Conservation (phyloP, 768 basidiomycete genomes). For the Wakefieldia striispora region DNA sequence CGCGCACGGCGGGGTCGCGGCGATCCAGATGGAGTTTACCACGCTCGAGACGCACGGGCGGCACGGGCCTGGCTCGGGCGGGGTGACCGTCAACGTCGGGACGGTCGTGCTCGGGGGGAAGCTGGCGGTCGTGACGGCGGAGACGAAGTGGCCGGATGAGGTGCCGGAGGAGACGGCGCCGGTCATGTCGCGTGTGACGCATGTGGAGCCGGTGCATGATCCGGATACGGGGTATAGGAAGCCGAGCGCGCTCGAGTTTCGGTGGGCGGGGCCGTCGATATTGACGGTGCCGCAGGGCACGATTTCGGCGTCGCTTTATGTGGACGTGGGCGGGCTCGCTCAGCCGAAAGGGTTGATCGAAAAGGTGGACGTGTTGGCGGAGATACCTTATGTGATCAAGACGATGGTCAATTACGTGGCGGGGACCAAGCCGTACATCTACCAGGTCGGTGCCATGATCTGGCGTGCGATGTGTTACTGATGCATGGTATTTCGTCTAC, state of each 20-base stretch:
- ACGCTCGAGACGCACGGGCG: slow-evolving; percentile 79
- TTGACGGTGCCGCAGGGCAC: slow-evolving; percentile 48
- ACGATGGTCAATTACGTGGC: slow-evolving; percentile 92
- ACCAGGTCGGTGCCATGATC: slow-evolving; percentile 66
- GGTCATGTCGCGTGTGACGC: slow-evolving; percentile 64
- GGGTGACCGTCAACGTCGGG: slow-evolving; percentile 83
- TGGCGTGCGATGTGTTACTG: background rate
- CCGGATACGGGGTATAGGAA: slow-evolving; percentile 77
- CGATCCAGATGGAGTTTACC: slow-evolving; percentile 94
- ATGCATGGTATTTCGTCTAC: background rate
- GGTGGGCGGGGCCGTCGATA: slow-evolving; percentile 76
- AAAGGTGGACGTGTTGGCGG: slow-evolving; percentile 93
- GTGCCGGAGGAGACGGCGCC: slow-evolving; percentile 42
- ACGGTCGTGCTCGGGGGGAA: slow-evolving; percentile 79
- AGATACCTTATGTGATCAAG: slow-evolving; percentile 91
- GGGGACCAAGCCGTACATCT: slow-evolving; percentile 91
- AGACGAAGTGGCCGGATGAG: slow-evolving; percentile 75
- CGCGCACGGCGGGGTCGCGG: slow-evolving; percentile 71
- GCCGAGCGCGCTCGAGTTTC: slow-evolving; percentile 66
- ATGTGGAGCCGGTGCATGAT: slow-evolving; percentile 62
- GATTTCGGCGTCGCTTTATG: slow-evolving; percentile 53
- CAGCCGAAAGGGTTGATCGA: slow-evolving; percentile 77
- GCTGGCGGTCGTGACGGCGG: slow-evolving; percentile 72
- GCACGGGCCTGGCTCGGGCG: slow-evolving; percentile 76
- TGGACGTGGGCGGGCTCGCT: slow-evolving; percentile 56